Percentiles rank a stretch among this genome's conserved stretches.
Evolutionary conservation across 2,329 filamentous ascomycete species (phyloP).

Genomic region (Aspergillus latus): DNA sequence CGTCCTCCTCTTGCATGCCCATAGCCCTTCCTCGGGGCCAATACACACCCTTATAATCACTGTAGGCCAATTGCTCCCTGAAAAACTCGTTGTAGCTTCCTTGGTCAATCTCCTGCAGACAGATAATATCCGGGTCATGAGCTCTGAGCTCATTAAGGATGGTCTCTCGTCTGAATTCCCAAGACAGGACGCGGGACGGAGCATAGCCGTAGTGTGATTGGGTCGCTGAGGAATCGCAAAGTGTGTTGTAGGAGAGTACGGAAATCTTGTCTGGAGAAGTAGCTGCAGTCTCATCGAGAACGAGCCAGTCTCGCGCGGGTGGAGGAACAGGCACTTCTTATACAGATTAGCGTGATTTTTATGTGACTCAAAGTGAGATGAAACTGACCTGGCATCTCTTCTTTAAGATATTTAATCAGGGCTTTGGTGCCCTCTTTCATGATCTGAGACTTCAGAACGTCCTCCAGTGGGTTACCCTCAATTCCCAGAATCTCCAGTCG

Average conservation of each 20-base stretch:
- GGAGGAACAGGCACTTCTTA: constrained; percentile 74
- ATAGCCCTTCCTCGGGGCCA: constrained; percentile 87
- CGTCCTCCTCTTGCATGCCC: constrained; percentile 88
- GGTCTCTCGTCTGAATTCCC: constrained; percentile 80
- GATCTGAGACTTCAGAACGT: constrained; percentile 74
- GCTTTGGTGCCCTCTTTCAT: constrained; percentile 85
- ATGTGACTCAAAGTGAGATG: no score
- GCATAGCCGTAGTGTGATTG: constrained; percentile 85
- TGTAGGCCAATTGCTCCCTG: constrained; percentile 77
- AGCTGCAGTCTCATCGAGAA: constrained; percentile 60
- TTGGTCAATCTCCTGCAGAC: constrained; percentile 88
- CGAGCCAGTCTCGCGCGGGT: constrained; percentile 70
- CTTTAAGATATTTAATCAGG: constrained; percentile 77
- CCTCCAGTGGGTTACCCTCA: constrained; percentile 83
- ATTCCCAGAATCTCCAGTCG: constrained; percentile 86
- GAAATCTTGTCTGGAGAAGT: constrained; percentile 67
- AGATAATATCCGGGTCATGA: constrained; percentile 83
- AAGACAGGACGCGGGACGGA: constrained; percentile 74
- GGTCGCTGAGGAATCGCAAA: constrained; percentile 92
- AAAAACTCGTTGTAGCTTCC: constrained; percentile 92
- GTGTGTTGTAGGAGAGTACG: constrained; percentile 90
- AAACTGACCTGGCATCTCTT: constrained; percentile 78
- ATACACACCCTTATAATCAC: constrained; percentile 91
- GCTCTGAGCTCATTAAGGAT: constrained; percentile 80
- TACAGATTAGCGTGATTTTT: not conserved